Conservation (phyloP, 2,329 filamentous ascomycete genomes). For the Cercospora citrullina region DNA sequence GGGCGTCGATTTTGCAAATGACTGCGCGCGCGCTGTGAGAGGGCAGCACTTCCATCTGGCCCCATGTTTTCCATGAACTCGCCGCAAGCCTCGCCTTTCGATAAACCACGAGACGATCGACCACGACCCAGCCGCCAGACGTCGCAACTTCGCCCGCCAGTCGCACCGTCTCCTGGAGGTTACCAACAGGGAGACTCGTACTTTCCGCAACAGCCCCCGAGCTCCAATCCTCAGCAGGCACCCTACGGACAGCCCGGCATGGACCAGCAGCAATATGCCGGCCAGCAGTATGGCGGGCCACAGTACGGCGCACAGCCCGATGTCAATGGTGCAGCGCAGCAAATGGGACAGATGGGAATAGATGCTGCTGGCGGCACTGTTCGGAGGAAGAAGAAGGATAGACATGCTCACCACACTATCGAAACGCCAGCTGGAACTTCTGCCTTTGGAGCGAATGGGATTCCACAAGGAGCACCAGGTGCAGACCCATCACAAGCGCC, state of each 20-base stretch:
- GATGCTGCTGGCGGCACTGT: conserved; percentile 52
- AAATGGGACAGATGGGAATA: conserved; percentile 77
- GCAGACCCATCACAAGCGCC: conserved; percentile 27
- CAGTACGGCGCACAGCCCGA: conserved; percentile 34
- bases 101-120: conserved; percentile 30
- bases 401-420: conserved; percentile 87
- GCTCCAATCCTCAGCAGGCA: conserved; percentile 25
- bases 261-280: conserved; percentile 20
- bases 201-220: conserved; percentile 42
- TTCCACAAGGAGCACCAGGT: conserved; percentile 31
- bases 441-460: conserved; percentile 63
- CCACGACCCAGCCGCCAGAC: conserved; percentile 26
- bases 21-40: neutral
- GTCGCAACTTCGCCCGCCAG: conserved; percentile 42
- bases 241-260: conserved; percentile 29
- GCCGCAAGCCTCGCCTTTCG: conserved; percentile 31
- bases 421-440: conserved; percentile 66
- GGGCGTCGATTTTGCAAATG: neutral
- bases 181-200: conserved; percentile 49
- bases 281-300: conserved; percentile 24
- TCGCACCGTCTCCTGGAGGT: conserved; percentile 47
- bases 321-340: conserved; percentile 59
- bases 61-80: conserved; percentile 16
- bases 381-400: conserved; percentile 78
- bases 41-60: conserved; percentile 5